Conservation (phyloP, 352 stramenopile genomes). For the Blastocystis sp. region DNA sequence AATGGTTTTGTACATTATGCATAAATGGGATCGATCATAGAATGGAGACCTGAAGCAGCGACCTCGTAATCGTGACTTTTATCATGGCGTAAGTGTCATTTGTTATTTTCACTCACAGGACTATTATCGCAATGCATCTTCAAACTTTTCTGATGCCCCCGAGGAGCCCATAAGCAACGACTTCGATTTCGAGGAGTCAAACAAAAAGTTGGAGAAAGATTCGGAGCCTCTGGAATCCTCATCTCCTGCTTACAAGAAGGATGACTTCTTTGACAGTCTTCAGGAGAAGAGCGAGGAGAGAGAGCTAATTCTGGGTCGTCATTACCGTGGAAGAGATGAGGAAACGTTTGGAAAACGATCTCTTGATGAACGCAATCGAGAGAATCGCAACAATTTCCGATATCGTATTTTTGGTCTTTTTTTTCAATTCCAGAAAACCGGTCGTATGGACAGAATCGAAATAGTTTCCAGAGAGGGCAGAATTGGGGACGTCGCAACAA, state of each 20-base stretch:
- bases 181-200: slow-evolving; percentile 49
- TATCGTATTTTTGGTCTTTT: not conserved
- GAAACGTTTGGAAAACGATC: slow-evolving; percentile 37
- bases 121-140: not conserved
- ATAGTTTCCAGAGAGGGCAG: not conserved
- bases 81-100: not conserved
- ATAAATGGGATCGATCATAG: not conserved
- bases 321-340: not conserved
- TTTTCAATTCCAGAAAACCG: not conserved
- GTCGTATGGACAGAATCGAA: not conserved
- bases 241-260: slow-evolving; percentile 39
- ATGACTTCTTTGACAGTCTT: slow-evolving; percentile 40
- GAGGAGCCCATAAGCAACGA: slow-evolving; percentile 50
- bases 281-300: not conserved
- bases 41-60: not conserved
- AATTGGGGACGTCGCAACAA: not conserved
- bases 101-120: not conserved
- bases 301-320: not conserved
- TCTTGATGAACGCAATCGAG: slow-evolving; percentile 15
- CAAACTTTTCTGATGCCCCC: not conserved
- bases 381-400: not conserved
- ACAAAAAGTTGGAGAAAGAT: slow-evolving; percentile 49
- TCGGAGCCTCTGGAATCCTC: not conserved
- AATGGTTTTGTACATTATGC: not conserved
- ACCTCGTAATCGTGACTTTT: not conserved